phyloP scores from a whole-genome alignment of 192 early-diverging fungal genomes.

The Dimargaris cristalligena region DNA sequence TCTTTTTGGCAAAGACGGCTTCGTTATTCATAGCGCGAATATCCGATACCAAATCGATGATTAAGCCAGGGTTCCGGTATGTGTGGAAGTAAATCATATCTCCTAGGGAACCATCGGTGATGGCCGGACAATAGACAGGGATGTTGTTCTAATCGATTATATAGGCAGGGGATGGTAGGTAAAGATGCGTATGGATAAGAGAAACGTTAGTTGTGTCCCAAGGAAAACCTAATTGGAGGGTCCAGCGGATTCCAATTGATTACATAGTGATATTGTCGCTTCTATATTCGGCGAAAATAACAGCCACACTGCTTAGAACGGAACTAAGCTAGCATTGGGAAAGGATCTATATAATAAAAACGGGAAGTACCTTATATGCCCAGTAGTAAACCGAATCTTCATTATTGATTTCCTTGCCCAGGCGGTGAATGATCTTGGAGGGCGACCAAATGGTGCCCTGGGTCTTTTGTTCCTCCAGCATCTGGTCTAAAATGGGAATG shows the following conservation, averaged over 20 bases:
- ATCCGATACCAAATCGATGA: conserved; percentile 84
- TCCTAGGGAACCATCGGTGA: conserved; percentile 94
- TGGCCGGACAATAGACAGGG: conserved; percentile 91
- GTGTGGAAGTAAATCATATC: conserved; percentile 99
- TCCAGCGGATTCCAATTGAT: no score
- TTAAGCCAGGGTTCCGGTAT: conserved; percentile 82
- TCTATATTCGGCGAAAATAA: not conserved
- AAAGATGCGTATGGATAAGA: no score
- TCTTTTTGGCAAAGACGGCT: conserved; percentile 91
- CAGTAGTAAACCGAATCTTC: conserved; percentile 89
- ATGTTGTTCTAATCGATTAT: conserved; percentile 90
- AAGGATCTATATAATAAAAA: no score
- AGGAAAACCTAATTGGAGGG: no score
- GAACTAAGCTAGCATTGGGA: no score
- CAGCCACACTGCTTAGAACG: no score
- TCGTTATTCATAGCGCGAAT: conserved; percentile 83
- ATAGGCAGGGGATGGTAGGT: no score
- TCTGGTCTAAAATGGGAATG: conserved; percentile 78
- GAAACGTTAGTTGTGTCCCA: no score
- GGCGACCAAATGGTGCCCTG: conserved; percentile 76
- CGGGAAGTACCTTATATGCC: conserved; percentile 78
- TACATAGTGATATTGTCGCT: no score
- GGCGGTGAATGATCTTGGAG: conserved; percentile 66
- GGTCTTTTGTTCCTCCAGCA: conserved; percentile 80
- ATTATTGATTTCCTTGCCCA: conserved; percentile 84